Evolutionary conservation across 768 basidiomycete genomes (phyloP).

Genomic region (Symmetrospora coprosmae): DNA sequence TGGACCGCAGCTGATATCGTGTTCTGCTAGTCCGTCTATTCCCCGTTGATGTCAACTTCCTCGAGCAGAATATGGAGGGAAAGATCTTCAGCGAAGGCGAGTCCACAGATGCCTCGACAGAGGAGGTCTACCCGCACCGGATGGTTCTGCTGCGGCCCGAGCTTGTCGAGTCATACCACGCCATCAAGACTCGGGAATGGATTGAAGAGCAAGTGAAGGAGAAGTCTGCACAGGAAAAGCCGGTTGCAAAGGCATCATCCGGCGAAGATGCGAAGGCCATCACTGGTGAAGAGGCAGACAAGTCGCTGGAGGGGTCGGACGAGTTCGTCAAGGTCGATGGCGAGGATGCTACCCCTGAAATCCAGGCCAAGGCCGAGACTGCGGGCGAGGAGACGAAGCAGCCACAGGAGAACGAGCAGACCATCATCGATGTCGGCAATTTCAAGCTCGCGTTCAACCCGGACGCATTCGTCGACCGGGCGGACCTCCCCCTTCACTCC

Average conservation of each 20-base stretch:
- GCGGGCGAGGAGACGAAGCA: slow-evolving; percentile 21
- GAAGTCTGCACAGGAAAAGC: slow-evolving; percentile 26
- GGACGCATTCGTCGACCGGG: slow-evolving; percentile 40
- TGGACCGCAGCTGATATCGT: not conserved
- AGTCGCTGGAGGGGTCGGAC: slow-evolving; percentile 22
- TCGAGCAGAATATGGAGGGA: slow-evolving; percentile 38
- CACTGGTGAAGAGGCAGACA: slow-evolving; percentile 23
- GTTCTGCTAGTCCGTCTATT: slow-evolving; percentile 34
- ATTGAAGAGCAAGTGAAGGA: slow-evolving; percentile 32
- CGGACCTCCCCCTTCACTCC: slow-evolving; percentile 31
- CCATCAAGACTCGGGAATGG: slow-evolving; percentile 39
- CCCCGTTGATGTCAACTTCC: slow-evolving; percentile 41
- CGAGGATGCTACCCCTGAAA: slow-evolving; percentile 32
- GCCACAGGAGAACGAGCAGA: slow-evolving; percentile 26
- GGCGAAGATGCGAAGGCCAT: slow-evolving; percentile 16
- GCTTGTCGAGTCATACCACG: slow-evolving; percentile 40
- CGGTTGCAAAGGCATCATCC: slow-evolving; percentile 8
- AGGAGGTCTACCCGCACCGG: slow-evolving; percentile 39
- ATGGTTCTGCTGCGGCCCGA: slow-evolving; percentile 40
- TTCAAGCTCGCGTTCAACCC: slow-evolving; percentile 41
- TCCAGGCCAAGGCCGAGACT: slow-evolving; percentile 15
- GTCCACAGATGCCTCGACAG: not conserved
- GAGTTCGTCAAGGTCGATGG: slow-evolving; percentile 32
- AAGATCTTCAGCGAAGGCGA: slow-evolving; percentile 16
- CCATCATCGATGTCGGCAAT: slow-evolving; percentile 37